phyloP scores from a whole-genome alignment of 1,284 basidiomycete species.

The Schizophyllum commune region DNA sequence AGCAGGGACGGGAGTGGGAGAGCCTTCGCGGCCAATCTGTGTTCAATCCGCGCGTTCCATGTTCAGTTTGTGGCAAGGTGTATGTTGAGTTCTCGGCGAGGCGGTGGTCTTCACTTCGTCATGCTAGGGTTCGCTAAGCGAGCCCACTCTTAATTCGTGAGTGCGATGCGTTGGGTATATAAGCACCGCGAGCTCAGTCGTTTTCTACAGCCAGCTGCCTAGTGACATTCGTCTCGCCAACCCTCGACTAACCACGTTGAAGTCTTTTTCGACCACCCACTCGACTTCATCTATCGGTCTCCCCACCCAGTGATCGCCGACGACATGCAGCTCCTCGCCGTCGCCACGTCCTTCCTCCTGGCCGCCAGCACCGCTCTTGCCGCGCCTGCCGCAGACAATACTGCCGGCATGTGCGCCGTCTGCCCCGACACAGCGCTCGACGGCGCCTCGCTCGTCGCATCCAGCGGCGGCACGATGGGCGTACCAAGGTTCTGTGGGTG shows the following conservation, averaged over 20 bases:
- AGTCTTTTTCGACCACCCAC: background rate
- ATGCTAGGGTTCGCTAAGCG: no score
- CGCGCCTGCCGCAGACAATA: background rate
- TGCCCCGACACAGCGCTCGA: conserved; percentile 3
- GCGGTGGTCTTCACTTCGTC: no score
- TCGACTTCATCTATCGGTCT: background rate
- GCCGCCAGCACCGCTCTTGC: background rate
- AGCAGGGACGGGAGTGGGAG: no score
- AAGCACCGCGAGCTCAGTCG: no score
- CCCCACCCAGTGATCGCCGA: background rate
- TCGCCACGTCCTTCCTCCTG: background rate
- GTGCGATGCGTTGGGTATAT: no score
- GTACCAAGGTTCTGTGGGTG: conserved; percentile 6
- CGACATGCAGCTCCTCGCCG: conserved; percentile 4
- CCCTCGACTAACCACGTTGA: background rate
- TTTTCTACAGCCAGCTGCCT: no score
- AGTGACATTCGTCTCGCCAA: no score
- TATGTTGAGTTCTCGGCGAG: no score
- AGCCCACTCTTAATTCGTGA: no score
- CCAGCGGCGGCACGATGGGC: conserved; percentile 4
- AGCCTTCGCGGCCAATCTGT: no score
- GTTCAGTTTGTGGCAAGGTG: no score
- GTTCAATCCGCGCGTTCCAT: no score
- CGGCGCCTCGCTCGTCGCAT: conserved; percentile 1
- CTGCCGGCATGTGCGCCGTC: background rate